Base-by-base conservation (phyloP, 305 asterid genomes). In the Rubia occidens region DNA sequence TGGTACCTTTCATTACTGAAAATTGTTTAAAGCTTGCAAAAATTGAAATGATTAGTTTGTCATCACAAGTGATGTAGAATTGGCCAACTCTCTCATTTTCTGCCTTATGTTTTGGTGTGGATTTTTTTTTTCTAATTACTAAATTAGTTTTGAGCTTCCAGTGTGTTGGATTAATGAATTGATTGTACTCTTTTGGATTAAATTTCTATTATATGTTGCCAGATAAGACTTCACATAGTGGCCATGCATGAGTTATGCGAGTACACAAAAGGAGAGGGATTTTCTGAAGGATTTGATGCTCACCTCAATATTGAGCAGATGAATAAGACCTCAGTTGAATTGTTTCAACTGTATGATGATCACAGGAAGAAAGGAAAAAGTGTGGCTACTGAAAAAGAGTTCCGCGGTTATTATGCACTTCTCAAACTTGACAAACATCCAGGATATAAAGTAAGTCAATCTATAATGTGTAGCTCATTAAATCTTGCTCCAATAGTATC, bases 161-260 rank as follows among this genome's bases (percentile, higher is more conserved):
- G 6, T 42, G 51, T n/a, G n/a, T 40, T 56, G 51, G 40, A n/a
- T 32, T 56, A 5, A 20, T 44, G 14, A 26, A 21, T 58, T 42
- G 42, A n/a, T 37, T 37, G 11, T 18, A 24, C 20, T 18, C 4
- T n/a, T 18, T 18, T 20, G 24, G 65, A 66, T 72, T 79, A 64
- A 75, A 7, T 40, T 79, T 60, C 58, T 69, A 59, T 72, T 68
- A 73, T 75, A 24, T 75, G 37, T 76, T 83, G 77, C 77, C 95
- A 95, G 99, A 95, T 95, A 75, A 88, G 98, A 79, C 96, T 95
- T 82, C 99, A 95, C 82, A 85, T 95, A 78, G 83, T 91, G 66
- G 99, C 95, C 79, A 95, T 95, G 99, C 99, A 95, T 20, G 99
- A 95, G 84, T 76, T 95, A 78, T 95, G 99, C 67, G 97, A 95